These are phyloP conservation scores for Termitomyces sp. DNA, from an alignment of 768 basidiomycete genomes.

Conservation along the genomic window DNA sequence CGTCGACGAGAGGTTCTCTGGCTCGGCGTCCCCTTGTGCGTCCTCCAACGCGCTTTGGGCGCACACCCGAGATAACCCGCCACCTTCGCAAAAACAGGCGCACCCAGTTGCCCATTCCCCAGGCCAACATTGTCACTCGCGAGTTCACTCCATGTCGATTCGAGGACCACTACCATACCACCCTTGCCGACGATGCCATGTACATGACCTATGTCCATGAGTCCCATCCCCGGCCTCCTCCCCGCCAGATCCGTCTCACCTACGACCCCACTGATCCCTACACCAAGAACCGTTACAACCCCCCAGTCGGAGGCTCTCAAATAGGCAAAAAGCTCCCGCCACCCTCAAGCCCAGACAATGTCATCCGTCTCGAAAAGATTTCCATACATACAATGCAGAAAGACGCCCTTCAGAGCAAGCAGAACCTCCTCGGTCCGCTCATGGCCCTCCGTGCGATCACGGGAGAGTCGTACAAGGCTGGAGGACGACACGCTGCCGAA, in stretches of 20 bases:
- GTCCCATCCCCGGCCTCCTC: slow-evolving; percentile 45
- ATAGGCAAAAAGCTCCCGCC: slow-evolving; percentile 66
- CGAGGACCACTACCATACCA: slow-evolving; percentile 77
- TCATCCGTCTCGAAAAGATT: slow-evolving; percentile 78
- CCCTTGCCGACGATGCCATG: slow-evolving; percentile 84
- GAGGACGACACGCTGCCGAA: slow-evolving; percentile 61
- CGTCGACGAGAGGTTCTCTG: not conserved
- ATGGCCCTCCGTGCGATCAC: slow-evolving; percentile 86
- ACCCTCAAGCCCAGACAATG: slow-evolving; percentile 61
- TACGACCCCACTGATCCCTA: slow-evolving; percentile 83
- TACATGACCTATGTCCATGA: slow-evolving; percentile 93
- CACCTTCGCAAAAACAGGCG: slow-evolving; percentile 43
- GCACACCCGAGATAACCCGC: slow-evolving; percentile 42
- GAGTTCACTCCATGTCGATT: slow-evolving; percentile 73
- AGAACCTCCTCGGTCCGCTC: slow-evolving; percentile 75
- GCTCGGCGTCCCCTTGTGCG: slow-evolving; percentile 2
- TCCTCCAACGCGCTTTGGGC: slow-evolving; percentile 41
- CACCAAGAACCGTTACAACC: slow-evolving; percentile 71
- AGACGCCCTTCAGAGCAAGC: slow-evolving; percentile 67
- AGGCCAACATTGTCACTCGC: slow-evolving; percentile 60
- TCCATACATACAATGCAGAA: slow-evolving; percentile 86
- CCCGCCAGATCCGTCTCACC: slow-evolving; percentile 57
- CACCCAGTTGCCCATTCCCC: slow-evolving; percentile 70
- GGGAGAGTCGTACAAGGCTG: slow-evolving; percentile 74
- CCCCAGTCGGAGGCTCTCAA: slow-evolving; percentile 69